phyloP scores from a whole-genome alignment of 2,329 filamentous ascomycete species.

The Beauveria rudraprayagi region DNA sequence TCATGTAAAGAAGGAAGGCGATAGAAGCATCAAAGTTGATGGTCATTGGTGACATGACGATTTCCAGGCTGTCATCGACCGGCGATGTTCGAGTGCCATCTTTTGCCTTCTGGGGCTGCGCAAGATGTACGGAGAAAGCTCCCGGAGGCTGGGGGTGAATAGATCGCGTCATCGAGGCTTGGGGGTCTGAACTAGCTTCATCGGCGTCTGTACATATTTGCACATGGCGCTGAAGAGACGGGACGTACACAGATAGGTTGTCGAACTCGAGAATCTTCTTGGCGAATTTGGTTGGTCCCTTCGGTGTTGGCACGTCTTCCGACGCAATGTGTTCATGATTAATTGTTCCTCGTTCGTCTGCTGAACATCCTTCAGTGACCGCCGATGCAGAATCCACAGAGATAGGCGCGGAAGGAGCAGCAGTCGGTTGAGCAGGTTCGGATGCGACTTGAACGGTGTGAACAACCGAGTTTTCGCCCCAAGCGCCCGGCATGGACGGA shows the following conservation, averaged over 20 bases:
- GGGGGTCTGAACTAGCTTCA: conserved; percentile 21
- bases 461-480: conserved; percentile 32
- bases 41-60: conserved; percentile 43
- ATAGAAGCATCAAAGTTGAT: conserved; percentile 49
- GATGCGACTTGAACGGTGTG: conserved; percentile 7
- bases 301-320: conserved; percentile 41
- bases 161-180: conserved; percentile 29
- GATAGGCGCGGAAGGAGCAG: background rate
- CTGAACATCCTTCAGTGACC: background rate
- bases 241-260: conserved; percentile 47
- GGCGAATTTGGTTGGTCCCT: conserved; percentile 44
- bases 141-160: conserved; percentile 49
- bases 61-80: conserved; percentile 34
- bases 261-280: conserved; percentile 46
- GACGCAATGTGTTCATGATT: conserved; percentile 11
- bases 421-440: conserved; percentile 9
- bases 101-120: background rate
- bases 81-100: background rate
- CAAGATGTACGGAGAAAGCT: conserved; percentile 46
- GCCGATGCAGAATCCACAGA: background rate
- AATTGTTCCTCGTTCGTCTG: background rate
- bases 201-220: conserved; percentile 25
- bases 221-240: conserved; percentile 39
- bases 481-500: conserved; percentile 42
- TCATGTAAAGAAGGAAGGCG: conserved; percentile 45